Evolutionary conservation across 1,284 basidiomycete genomes (phyloP).

Genomic region (Melampsora americana): DNA sequence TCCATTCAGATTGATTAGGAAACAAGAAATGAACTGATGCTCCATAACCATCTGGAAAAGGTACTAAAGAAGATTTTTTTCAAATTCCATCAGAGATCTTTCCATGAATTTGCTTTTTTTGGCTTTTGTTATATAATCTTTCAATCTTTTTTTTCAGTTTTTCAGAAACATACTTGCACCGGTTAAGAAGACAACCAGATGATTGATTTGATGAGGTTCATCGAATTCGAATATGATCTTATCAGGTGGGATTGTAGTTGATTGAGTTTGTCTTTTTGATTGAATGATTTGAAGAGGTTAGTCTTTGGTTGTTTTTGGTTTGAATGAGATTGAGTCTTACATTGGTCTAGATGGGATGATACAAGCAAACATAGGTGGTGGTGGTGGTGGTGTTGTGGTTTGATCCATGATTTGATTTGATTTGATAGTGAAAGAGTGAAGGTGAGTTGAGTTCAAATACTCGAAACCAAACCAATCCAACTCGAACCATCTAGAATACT

Average conservation of each 20-base stretch:
- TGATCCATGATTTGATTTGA: too few species aligned
- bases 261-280: constrained; percentile 7
- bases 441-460: too few species aligned
- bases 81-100: too few species aligned
- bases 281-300: not conserved
- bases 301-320: too few species aligned
- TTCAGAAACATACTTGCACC: constrained; percentile 66
- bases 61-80: too few species aligned
- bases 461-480: too few species aligned
- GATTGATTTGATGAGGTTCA: constrained; percentile 74
- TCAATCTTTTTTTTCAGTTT: too few species aligned
- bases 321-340: constrained; percentile 4
- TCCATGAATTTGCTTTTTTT: too few species aligned
- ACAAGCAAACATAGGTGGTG: constrained; percentile 31
- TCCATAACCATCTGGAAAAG: constrained; percentile 83
- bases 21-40: constrained; percentile 85
- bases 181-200: constrained; percentile 80
- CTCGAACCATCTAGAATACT: too few species aligned
- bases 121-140: too few species aligned
- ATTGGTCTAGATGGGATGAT: constrained; percentile 40
- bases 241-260: constrained; percentile 17
- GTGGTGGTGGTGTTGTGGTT: not conserved
- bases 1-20: constrained; percentile 71
- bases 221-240: constrained; percentile 72
- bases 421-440: too few species aligned